A percentile compares a stretch with the other conserved stretches of the same genome.
These are phyloP conservation scores for Didymella pinodella DNA, from an alignment of 2,329 filamentous ascomycete species.

Conservation along the genomic window DNA sequence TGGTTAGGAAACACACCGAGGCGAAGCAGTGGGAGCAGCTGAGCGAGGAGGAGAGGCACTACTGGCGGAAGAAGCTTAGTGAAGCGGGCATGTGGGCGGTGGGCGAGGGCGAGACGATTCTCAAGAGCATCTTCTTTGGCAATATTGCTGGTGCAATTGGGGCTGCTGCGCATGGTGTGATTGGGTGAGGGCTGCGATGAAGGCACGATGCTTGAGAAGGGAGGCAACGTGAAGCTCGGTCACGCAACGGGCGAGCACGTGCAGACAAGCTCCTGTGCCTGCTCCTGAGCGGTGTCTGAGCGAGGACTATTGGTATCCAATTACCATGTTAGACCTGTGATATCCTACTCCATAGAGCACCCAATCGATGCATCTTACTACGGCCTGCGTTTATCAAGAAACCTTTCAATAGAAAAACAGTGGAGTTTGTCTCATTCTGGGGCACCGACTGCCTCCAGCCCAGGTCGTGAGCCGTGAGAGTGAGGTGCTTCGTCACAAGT, in stretches of 20 bases:
- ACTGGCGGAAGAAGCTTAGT: constrained; percentile 74
- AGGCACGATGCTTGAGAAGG: neutral
- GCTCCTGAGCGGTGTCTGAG: neutral
- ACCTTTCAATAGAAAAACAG: neutral
- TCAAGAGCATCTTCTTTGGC: constrained; percentile 80
- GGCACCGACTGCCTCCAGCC: neutral
- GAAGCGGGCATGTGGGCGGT: constrained; percentile 81
- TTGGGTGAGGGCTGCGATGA: constrained; percentile 26
- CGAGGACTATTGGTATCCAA: neutral
- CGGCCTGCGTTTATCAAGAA: neutral
- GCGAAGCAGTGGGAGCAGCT: constrained; percentile 77
- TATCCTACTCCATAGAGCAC: constrained; percentile 5
- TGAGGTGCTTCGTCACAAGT: neutral
- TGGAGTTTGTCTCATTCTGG: neutral
- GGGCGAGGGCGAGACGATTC: constrained; percentile 76
- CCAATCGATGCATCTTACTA: neutral
- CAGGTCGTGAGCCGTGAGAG: neutral
- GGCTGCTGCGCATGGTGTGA: constrained; percentile 46
- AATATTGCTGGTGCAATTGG: constrained; percentile 69
- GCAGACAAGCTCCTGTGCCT: neutral
- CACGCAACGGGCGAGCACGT: neutral
- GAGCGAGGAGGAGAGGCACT: constrained; percentile 65
- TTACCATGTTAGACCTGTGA: constrained; percentile 6
- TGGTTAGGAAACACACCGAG: constrained; percentile 50
- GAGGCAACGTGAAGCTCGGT: neutral